Base-by-base conservation (phyloP, 768 basidiomycete species). In the Lactarius quietus region DNA sequence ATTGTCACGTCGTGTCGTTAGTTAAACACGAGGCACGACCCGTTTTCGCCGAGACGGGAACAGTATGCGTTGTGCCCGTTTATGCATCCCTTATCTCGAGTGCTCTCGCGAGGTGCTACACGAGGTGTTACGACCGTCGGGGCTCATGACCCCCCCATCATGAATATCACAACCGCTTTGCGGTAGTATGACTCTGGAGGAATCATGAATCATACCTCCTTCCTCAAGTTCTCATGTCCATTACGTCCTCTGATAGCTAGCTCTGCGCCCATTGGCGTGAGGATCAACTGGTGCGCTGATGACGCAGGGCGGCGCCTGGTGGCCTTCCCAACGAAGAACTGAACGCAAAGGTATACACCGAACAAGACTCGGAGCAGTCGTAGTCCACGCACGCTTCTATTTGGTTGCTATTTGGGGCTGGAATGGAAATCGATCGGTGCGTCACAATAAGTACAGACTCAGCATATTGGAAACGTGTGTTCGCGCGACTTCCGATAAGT, bases 21-120 rank as follows among this genome's bases (percentile, higher is more conserved):
- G n/a, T 48, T 39, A 39, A 18, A 23, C 45, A 48, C 23, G 45
- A 14, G 45, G 45, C n/a, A 23, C n/a, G 36, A 6, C 5, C 10
- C 12, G 12, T 23, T 23, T 48, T 26, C 45, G 5, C n/a, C n/a
- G n/a, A 12, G 43, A 45, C 43, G 43, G n/a, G 43, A 45, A 45
- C 43, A 33, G 33, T 39, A 39, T 39, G 23, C 18, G 8, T 51
- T 51, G 5, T 51, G 12, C n/a, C 31, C 52, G 31, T 31, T 31
- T 54, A 18, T 8, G n/a, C 1, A 31, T 55, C 55, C 64, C 64
- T 65, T 61, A 65, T 65, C 64, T 33, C 41, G 63, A 35, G 33
- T 54, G 58, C 53, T 64, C 58, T 60, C 33, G 33, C 28, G 52
- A 55, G 41, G 41, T 60, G 45, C 63, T n/a, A 26, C 52, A 41